Evolutionary conservation across 2,329 filamentous ascomycete species (phyloP), one percentile per base, ranked within the genome.

Genomic region (Xylaria sp.): DNA sequence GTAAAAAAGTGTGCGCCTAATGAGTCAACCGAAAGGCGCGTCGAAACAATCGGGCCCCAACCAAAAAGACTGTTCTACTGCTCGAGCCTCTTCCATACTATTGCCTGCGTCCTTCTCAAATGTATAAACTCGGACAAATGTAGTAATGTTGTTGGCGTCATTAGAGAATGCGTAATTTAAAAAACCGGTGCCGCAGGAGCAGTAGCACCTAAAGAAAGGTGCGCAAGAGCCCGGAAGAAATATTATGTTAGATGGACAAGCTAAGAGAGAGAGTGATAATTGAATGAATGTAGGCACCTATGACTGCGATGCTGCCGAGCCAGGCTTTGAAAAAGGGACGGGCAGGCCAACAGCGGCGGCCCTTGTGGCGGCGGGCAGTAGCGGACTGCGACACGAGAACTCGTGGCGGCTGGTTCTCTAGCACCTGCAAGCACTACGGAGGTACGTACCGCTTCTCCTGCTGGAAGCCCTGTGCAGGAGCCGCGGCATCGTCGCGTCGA

Each of bases 381-480:
- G 55, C 55, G 55, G 55, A 23, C 25, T 57, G 31, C 36, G 39
- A 48, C 39, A 46, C 39, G 56, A 58, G 39, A 58, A n/a, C 20
- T 55, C 52, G 28, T 55, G 52, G 52, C 62, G 49, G 62, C 62
- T 43, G 52, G 49, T 54, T 51, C 33, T 43, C 56, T 28, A 49
- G 46, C 28, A 23, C 31, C 18, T 58, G 63, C 63, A 66, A 60
- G 52, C 56, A 55, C 63, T 31, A 64, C 69, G 69, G 69, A 68
- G 66, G 66, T 64, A 71, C 66, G 60, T 71, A 63, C 66, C 62
- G 59, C 36, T 31, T 57, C 46, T 41, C 52, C 49, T 61, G 41
- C 15, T 54, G 60, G 31, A 58, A 41, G 43, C 18, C 60, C 68
- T 58, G 62, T 56, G 28, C 33, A 57, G 49, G 49, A 57, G 60